These are phyloP conservation scores for Linum lewisii DNA, from an alignment of 345 rosid species.

Conservation along the genomic window DNA sequence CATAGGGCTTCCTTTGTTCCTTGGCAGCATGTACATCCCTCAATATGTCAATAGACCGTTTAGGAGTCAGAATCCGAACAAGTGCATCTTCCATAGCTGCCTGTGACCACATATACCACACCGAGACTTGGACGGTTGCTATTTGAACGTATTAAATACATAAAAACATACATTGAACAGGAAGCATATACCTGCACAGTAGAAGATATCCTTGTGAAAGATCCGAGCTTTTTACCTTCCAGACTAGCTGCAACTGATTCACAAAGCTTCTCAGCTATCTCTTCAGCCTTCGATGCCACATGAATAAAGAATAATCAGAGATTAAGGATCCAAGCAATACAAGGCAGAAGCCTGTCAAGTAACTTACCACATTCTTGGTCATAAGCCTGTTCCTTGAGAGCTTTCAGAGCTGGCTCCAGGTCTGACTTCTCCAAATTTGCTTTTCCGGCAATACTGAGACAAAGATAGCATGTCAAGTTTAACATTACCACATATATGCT, in stretches of 20 bases:
- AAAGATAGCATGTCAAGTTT: not conserved
- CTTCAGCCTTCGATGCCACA: constrained; percentile 68
- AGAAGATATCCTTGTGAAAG: constrained; percentile 92
- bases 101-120: constrained; percentile 24
- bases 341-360: not conserved
- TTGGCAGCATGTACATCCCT: constrained; percentile 89
- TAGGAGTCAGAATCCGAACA: constrained; percentile 93
- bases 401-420: constrained; percentile 85
- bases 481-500: no score
- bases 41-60: constrained; percentile 87
- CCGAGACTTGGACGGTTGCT: not conserved
- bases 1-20: constrained; percentile 90
- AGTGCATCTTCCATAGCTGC: constrained; percentile 97
- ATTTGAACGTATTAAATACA: not conserved
- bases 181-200: constrained; percentile 75
- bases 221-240: constrained; percentile 90
- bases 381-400: constrained; percentile 89
- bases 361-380: constrained; percentile 98
- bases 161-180: not conserved
- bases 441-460: constrained; percentile 82
- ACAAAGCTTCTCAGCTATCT: constrained; percentile 95
- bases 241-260: constrained; percentile 95
- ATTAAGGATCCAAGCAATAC: not conserved
- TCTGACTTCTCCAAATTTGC: constrained; percentile 90
- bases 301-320: not conserved